Base-by-base conservation (phyloP, 1,284 basidiomycete species). In the Trichosporon sp. region DNA sequence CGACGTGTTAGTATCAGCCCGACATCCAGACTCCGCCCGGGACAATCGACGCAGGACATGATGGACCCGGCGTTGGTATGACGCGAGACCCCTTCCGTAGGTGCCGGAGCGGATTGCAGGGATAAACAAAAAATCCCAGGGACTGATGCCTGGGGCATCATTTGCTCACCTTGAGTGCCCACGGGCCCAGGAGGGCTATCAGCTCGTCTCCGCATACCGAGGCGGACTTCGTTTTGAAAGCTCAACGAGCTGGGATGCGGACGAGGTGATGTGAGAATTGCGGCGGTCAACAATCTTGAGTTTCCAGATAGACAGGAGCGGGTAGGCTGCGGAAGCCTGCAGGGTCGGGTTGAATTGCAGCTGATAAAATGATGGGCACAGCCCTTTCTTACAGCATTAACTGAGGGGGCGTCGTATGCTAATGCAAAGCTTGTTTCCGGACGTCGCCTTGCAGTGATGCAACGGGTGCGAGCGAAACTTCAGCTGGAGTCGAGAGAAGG, bases 221-320 rank as follows among this genome's bases (percentile, higher is more conserved):
- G 31, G 59, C 59, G 59, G 59, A 35, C 59, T 35, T 63, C 59
- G 59, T 63, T 63, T 63, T n/a, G 59, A 35, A n/a, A 63, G 59
- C 59, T 63, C 59, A 63, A n/a, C 31, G 59, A 63, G 59, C 59
- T 63, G 14, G 32, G 14, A 35, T 32, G 59, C 7, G 12, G 32
- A 63, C 59, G 59, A 32, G 59, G 59, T 35, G 59, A 63, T 35
- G 59, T 63, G 59, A 63, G 59, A 63, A 63, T 63, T 63, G 59
- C 59, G 59, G 59, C 59, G 51, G 59, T 63, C 59, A 37, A 63
- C 59, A 63, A 63, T 63, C 59, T 63, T 63, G 59, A 32, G 59
- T 63, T 63, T 54, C 14, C 59, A 63, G 59, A 35, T n/a, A 63
- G 32, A 63, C 31, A n/a, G 59, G 21, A 63, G 31, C 31, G 59